A percentile compares a stretch with the other conserved stretches of the same genome.
Conservation (phyloP, 306 rosid genomes). For the Pueraria montana region DNA sequence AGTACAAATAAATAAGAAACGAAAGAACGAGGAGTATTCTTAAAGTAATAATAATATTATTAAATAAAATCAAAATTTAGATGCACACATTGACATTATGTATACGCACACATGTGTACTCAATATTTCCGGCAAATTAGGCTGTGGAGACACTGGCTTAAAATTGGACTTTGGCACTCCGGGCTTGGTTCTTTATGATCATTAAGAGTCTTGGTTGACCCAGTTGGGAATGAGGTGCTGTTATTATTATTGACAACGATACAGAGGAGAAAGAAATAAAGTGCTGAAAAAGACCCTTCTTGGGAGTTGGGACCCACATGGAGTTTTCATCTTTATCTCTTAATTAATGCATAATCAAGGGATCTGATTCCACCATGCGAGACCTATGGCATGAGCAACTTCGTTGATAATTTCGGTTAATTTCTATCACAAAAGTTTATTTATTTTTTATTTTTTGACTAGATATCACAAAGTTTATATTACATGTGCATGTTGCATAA, state of each 20-base stretch:
- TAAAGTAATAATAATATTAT: background rate
- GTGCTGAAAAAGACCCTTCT: background rate
- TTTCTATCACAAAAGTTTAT: background rate
- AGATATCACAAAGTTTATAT: background rate
- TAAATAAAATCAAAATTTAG: background rate
- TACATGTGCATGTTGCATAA: background rate
- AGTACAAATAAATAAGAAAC: background rate
- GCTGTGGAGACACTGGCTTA: background rate
- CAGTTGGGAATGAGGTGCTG: too few species aligned
- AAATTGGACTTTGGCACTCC: background rate
- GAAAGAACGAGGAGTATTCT: background rate
- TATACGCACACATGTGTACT: background rate
- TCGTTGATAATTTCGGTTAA: background rate
- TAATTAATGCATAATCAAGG: background rate
- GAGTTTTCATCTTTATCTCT: conserved; percentile 19
- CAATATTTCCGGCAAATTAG: background rate
- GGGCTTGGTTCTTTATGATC: background rate
- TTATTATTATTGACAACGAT: background rate
- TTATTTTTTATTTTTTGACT: too few species aligned
- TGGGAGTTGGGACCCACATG: background rate
- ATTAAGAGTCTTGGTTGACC: background rate
- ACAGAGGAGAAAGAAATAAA: background rate
- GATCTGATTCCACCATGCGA: conserved; percentile 1
- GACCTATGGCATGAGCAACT: background rate
- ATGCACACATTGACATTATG: background rate